Conservation (phyloP, 2,329 filamentous ascomycete genomes). For the Ophiostoma quercus region DNA sequence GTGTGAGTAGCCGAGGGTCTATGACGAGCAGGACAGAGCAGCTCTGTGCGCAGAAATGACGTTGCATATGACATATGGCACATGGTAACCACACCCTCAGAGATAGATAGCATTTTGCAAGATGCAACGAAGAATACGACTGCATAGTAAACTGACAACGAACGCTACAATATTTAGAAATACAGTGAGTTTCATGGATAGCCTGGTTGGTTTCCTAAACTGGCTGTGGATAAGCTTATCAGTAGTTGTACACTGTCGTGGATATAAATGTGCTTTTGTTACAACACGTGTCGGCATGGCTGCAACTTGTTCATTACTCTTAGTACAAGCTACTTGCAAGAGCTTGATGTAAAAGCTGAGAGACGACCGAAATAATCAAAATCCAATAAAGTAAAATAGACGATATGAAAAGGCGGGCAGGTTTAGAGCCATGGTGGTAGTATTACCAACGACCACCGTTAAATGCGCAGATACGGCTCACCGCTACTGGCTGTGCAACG, state of each 20-base stretch:
- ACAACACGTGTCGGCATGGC: background rate
- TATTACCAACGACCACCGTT: background rate
- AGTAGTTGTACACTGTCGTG: background rate
- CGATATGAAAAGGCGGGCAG: background rate
- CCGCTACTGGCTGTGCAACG: background rate
- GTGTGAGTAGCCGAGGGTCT: background rate
- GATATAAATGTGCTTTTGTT: background rate
- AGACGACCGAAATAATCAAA: too few relatives aligned
- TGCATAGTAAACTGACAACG: too few relatives aligned
- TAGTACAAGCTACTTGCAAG: too few relatives aligned
- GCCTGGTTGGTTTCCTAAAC: background rate
- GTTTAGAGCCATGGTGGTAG: background rate
- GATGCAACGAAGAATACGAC: background rate
- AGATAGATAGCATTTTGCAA: background rate
- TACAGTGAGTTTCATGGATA: background rate
- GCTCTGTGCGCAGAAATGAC: background rate
- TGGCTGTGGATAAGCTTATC: background rate
- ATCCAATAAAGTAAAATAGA: background rate
- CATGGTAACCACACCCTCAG: background rate
- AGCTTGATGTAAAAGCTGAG: too few relatives aligned
- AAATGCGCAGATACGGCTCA: background rate
- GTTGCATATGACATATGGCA: constrained; percentile 5
- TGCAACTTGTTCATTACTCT: too few relatives aligned
- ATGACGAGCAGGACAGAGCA: background rate
- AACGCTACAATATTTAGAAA: background rate